Base-by-base conservation (phyloP, 176 grass and related monocot genomes). In the Aegilops longissima region DNA sequence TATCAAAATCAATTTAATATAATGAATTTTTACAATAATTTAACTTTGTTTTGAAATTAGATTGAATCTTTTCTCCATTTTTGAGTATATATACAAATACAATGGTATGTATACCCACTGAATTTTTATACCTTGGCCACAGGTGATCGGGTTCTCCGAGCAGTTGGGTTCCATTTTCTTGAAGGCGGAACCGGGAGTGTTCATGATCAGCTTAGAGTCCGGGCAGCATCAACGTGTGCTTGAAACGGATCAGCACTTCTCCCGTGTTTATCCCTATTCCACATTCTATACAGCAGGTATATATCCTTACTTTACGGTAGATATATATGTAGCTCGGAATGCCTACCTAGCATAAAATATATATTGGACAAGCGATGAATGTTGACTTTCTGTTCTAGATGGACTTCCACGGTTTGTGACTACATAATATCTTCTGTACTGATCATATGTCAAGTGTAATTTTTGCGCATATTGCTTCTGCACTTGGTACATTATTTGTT, bases 261-360 rank as follows among this genome's bases (percentile, higher is more conserved):
- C 35, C 35, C 5, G 4, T 71, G 35, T 71, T n/a, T 71, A 71
- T 12, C 69, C 69, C 9, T 71, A 71, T 21, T 71, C 4, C 35
- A 38, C 67, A 18, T 71, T 71, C 35, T 71, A 71, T n/a, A 71
- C 68, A 39, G 68, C 68, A 71, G 68, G 68, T 71, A 70, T 70
- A 38, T 14, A 52, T 52, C 49, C 14, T 52, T 52, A 52, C 14
- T 52, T 6, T 16, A 52, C 49, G 5, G 13, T 52, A 52, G 49
- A 51, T 51, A 52, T 49, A 49, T 52, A 52, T 52, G 3, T 45
- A 12, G 44, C 44, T 45, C 13, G 44, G 49, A 52, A 12, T 45
- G 5, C 14, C 49, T 52, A 52, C 14, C 49, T 51, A 51, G 12
- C 6, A 52, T 17, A 52, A 52, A 45, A 2, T 44, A 44, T 44